These are phyloP conservation scores for Lavandula angustifolia DNA, from an alignment of 257 asterid genomes.

Conservation along the genomic window DNA sequence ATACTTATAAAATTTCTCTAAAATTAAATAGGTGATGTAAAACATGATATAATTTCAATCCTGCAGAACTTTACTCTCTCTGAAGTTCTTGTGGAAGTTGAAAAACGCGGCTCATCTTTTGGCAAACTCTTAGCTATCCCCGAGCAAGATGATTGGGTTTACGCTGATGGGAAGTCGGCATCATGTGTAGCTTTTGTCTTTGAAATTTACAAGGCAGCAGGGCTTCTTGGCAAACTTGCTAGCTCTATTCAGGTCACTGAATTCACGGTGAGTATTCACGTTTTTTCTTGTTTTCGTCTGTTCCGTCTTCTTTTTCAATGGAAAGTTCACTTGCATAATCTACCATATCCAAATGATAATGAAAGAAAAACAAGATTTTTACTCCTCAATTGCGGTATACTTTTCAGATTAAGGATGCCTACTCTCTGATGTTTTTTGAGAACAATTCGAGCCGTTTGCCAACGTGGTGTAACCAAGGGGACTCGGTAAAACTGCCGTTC, in stretches of 20 bases:
- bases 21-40: neutral
- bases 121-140: constrained; percentile 81
- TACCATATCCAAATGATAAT: neutral
- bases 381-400: constrained; percentile 27
- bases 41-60: constrained; percentile 18
- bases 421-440: constrained; percentile 71
- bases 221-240: constrained; percentile 73
- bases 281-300: neutral
- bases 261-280: constrained; percentile 71
- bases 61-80: constrained; percentile 72
- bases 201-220: constrained; percentile 89
- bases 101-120: constrained; percentile 83
- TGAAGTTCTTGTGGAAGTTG: constrained; percentile 87
- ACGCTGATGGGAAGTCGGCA: constrained; percentile 84
- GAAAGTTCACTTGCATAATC: neutral
- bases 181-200: constrained; percentile 90
- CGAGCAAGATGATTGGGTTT: constrained; percentile 87
- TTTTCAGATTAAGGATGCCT: constrained; percentile 90
- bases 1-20: constrained; percentile 3
- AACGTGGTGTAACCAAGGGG: constrained; percentile 83
- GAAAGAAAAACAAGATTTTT: neutral
- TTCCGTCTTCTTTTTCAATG: neutral
- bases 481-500: constrained; percentile 75
- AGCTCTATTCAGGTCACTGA: constrained; percentile 80
- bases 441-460: constrained; percentile 78